Percentiles rank a stretch among this genome's conserved stretches.
phyloP scores from a whole-genome alignment of 768 basidiomycete species.

The Gelatoporia subvermispora region DNA sequence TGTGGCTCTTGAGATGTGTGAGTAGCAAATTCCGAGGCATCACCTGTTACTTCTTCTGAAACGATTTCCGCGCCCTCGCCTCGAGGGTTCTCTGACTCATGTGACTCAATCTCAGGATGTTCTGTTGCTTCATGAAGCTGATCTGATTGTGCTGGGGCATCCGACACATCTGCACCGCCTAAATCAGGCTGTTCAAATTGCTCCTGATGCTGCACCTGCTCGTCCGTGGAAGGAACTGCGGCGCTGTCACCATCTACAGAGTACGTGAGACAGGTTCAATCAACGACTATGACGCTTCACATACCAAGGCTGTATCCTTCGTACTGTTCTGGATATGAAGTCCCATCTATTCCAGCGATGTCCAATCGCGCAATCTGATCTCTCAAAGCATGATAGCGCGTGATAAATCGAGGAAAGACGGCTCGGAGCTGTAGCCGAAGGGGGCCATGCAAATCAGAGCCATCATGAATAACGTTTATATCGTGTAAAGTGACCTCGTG shows the following conservation, averaged over 20 bases:
- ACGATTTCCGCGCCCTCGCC: neutral
- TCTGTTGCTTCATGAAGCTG: neutral
- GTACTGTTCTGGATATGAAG: neutral
- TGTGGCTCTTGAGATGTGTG: constrained; percentile 1
- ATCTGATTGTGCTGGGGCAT: neutral
- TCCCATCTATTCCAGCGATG: constrained; percentile 16
- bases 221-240: neutral
- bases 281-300: constrained; percentile 2
- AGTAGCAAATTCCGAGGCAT: neutral
- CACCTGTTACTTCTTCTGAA: neutral
- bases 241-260: neutral
- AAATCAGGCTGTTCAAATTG: neutral
- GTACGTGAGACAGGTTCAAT: neutral
- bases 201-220: neutral
- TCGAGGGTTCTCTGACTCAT: neutral
- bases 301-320: constrained; percentile 15
- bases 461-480: constrained; percentile 65
- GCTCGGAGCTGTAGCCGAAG: constrained; percentile 53
- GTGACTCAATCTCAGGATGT: neutral
- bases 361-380: constrained; percentile 45
- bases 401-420: constrained; percentile 54
- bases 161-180: no score
- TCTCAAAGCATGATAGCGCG: constrained; percentile 60
- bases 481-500: constrained; percentile 71
- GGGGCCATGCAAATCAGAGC: constrained; percentile 54